Evolutionary conservation across 345 rosid species (phyloP).

Genomic region (Hibiscus trionum): DNA sequence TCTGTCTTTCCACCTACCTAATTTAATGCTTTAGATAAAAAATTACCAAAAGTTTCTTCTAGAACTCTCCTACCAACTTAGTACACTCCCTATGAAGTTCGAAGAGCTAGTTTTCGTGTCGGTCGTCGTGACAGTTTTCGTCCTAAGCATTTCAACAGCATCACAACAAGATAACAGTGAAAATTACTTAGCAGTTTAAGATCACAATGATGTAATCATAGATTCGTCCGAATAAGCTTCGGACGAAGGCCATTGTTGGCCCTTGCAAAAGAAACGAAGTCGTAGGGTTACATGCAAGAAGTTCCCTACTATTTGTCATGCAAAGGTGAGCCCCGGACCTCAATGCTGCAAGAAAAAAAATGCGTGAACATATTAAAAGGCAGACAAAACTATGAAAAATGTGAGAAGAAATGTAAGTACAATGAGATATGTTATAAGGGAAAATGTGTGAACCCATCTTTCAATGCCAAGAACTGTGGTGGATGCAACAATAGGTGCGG

Average conservation of each 20-base stretch:
- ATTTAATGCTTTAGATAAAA: no score
- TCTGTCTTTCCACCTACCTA: no score
- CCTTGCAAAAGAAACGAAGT: background rate
- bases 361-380: slow-evolving; percentile 20
- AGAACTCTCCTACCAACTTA: no score
- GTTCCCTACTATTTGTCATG: background rate
- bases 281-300: slow-evolving; percentile 2
- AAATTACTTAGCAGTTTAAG: background rate
- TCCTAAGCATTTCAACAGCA: background rate
- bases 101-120: background rate
- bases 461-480: slow-evolving; percentile 24
- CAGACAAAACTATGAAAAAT: slow-evolving; percentile 28
- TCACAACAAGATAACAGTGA: background rate
- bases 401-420: slow-evolving; percentile 37
- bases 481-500: slow-evolving; percentile 17
- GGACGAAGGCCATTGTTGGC: background rate
- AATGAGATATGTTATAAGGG: slow-evolving; percentile 32
- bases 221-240: background rate
- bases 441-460: slow-evolving; percentile 31
- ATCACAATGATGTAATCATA: background rate
- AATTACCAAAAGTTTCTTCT: no score
- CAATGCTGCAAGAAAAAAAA: slow-evolving; percentile 15
- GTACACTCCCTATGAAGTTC: background rate
- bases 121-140: background rate
- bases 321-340: slow-evolving; percentile 3